phyloP scores from a whole-genome alignment of 371 early-diverging fungal genomes.

The Nematocida minor region DNA sequence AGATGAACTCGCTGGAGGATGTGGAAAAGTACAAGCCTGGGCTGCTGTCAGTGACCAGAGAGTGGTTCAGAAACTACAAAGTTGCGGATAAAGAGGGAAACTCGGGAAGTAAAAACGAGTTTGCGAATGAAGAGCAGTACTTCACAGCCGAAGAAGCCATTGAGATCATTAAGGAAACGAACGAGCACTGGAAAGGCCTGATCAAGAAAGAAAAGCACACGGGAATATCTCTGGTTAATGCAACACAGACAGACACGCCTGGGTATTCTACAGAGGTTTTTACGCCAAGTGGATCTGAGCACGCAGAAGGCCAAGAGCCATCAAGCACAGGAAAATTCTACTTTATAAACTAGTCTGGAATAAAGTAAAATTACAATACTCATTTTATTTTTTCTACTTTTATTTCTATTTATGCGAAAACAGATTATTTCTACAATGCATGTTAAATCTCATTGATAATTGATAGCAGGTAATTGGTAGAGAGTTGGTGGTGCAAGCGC shows the following conservation, averaged over 20 bases:
- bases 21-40: constrained; percentile 86
- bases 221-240: constrained; percentile 71
- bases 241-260: constrained; percentile 12
- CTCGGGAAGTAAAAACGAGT: constrained; percentile 91
- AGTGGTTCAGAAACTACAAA: constrained; percentile 98
- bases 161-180: constrained; percentile 79
- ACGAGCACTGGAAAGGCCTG: constrained; percentile 84
- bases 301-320: neutral
- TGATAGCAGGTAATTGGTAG: too few species aligned
- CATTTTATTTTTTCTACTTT: neutral
- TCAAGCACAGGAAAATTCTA: constrained; percentile 10
- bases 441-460: too few species aligned
- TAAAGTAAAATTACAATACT: neutral
- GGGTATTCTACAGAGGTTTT: neutral
- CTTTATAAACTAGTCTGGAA: neutral
- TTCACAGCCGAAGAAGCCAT: constrained; percentile 75
- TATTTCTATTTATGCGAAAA: neutral
- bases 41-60: constrained; percentile 79
- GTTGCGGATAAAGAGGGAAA: constrained; percentile 72
- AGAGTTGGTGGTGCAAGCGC: too few species aligned
- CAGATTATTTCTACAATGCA: neutral
- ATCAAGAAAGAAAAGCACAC: constrained; percentile 67
- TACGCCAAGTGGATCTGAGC: neutral
- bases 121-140: constrained; percentile 85
- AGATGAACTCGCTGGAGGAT: constrained; percentile 89